Base-by-base conservation (phyloP, 2,329 filamentous ascomycete genomes). In the Microthyrium microscopicum region DNA sequence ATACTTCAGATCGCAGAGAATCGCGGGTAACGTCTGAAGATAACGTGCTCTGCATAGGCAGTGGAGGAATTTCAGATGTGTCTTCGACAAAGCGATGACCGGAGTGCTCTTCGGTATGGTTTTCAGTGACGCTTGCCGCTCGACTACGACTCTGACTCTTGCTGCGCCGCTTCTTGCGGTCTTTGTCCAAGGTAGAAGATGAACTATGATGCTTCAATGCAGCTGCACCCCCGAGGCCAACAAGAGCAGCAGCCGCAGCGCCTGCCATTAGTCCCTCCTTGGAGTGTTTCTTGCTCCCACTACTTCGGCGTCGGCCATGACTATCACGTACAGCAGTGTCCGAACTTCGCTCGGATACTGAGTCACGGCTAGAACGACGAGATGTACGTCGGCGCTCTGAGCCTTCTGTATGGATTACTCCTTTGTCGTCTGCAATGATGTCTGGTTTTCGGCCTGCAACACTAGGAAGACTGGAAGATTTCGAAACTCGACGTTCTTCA, bases 31-130 rank as follows among this genome's bases (percentile, higher is more conserved):
- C 56, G 33, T 94, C 85, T 0, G 87, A 92, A 26, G 79, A 72
- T 37, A 92, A 70, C 36, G 83, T 81, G 54, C 85, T 93, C 54
- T 79, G 77, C 40, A 93, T 66, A 3, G 87, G 87, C 77, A 94
- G 83, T 5, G 81, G 81, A 5, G 84, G 77, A 11, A 80, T 69
- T 31, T 73, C 68, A 5, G 83, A 77, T 8, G 79, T 69, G 33
- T 73, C 68, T 31, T 73, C 42, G 53, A 61, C 38, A n/a, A n/a
- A n/a, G 68, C 65, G 46, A 18, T 40, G 38, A 24, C 30, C 32
- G 26, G 62, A 62, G 13, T 58, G 50, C 24, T 67, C 58, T 34
- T 70, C 68, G 3, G 60, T 43, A n/a, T n/a, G n/a, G 28, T 55
- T 70, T 38, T 73, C 69, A 19, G 68, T 54, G 34, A 68, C 49